Evolutionary conservation across 768 basidiomycete species (phyloP), one percentile per base, ranked within the genome.

Genomic region (Postia placenta): DNA sequence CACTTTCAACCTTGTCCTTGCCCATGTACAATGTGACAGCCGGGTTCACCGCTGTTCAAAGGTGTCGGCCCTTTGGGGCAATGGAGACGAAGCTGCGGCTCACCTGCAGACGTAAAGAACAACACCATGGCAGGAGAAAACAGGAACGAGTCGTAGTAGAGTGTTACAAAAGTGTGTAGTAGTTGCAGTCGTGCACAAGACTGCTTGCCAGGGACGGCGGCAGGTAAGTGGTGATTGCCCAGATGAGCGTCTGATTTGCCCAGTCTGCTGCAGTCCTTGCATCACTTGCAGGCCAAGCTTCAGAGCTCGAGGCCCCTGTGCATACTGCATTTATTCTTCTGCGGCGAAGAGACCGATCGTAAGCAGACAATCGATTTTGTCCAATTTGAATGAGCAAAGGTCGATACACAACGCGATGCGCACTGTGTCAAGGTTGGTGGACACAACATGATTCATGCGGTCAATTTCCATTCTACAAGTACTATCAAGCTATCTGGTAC

Each of bases 1-100:
- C 59, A 92, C 90, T 92, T 72, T 96, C 91, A 52, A 92, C 85
- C 70, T 99, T 98, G 76, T 99, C 95, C 63, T 81, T 83, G 24
- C 95, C 93, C 93, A 97, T 96, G 67, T 95, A 97, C 49, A 97
- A 71, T 23, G 70, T 79, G 6, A 74, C 81, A 1, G 87, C 71
- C 1, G 91, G 89, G 39, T 78, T 64, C 14, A 73, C 67, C 40
- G 70, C 87, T 90, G 54, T 11, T 17, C 3, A n/a, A n/a, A n/a
- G n/a, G n/a, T n/a, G n/a, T n/a, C n/a, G n/a, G n/a, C n/a, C n/a
- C n/a, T 22, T n/a, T 33, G 11, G 33, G 14, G 14, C n/a, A 25
- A 28, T 15, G 23, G 19, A 11, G 9, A 14, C 37, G 6, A 15
- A 24, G 33, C 24, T 9, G 44, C 14, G 4, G 38, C 46, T 23